Evolutionary conservation across 257 asterid species (phyloP), one percentile per base, ranked within the genome.

Genomic region (Penstemon newberryi): DNA sequence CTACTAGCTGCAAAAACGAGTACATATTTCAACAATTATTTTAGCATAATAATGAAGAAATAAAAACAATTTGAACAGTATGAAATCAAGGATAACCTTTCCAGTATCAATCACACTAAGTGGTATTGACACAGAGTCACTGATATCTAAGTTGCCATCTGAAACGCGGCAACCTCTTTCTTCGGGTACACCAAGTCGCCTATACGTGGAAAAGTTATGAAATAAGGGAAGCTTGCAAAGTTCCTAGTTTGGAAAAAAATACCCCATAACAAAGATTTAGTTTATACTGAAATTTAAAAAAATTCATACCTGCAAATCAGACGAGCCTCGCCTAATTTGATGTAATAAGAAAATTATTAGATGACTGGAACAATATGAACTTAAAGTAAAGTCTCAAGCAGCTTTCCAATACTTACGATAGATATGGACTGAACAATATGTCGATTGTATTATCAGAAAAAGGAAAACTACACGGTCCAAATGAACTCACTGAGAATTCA

Each of bases 281-380:
- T 25, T 25, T 7, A 46, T 4, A 46, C 52, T 46, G 8, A 46
- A 46, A 46, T 43, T 40, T 33, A 45, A 33, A n/a, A 37, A 45
- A 49, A 44, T 46, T 63, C 77, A 61, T 74, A 90, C 97, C 97
- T 87, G 86, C 93, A 87, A 70, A 87, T 78, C 51, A 90, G 71
- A 18, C 85, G 78, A 47, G 86, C 88, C 70, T 90, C 95, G 3
- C 94, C 97, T 90, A 59, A 60, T 65, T 69, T 10, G 65, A 53
- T 39, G 53, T 63, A 42, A 15, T 6, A 71, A 49, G 63, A 75
- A 59, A 44, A 50, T 15, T 10, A 76, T 76, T 46, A 76, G 73
- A 57, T 57, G 63, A 52, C 66, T 60, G 59, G 67, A 54, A 52
- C 11, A 33, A 13, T 33, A 10, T 9, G 44, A 18, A 44, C 46